Evolutionary conservation across 345 rosid species (phyloP).

Genomic region (Streptanthus diversifolius): DNA sequence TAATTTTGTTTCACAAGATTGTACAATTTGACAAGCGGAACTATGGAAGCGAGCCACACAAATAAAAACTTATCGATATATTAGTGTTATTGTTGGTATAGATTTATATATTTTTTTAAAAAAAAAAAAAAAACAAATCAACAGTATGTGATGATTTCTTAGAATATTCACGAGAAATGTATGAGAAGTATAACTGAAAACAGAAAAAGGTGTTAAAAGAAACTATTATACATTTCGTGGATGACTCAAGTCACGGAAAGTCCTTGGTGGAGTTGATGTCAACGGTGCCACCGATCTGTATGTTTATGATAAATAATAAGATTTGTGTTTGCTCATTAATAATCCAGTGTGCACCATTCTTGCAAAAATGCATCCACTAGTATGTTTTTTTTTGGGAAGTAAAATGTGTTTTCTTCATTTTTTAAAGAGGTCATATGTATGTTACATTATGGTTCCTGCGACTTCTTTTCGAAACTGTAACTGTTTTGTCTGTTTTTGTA

Average conservation of each 20-base stretch:
- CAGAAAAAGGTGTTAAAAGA: background rate
- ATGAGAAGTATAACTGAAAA: background rate
- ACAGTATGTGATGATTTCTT: background rate
- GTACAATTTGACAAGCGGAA: background rate
- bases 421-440: background rate
- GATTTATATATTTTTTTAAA: too few species aligned
- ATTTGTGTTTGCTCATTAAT: background rate
- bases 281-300: slow-evolving; percentile 11
- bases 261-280: slow-evolving; percentile 15
- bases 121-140: too few species aligned
- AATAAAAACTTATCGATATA: too few species aligned
- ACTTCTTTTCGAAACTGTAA: background rate
- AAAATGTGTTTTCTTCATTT: background rate
- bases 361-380: background rate
- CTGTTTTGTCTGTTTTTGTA: background rate
- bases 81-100: too few species aligned
- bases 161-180: slow-evolving; percentile 7
- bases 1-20: background rate
- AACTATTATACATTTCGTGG: background rate
- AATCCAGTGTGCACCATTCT: background rate
- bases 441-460: background rate
- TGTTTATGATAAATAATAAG: background rate
- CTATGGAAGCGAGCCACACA: background rate
- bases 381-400: background rate
- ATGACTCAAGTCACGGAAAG: slow-evolving; percentile 15